A percentile compares a stretch with the other conserved stretches of the same genome.
Conservation (phyloP, 2,329 filamentous ascomycete species). For the Clonostachys sp. region DNA sequence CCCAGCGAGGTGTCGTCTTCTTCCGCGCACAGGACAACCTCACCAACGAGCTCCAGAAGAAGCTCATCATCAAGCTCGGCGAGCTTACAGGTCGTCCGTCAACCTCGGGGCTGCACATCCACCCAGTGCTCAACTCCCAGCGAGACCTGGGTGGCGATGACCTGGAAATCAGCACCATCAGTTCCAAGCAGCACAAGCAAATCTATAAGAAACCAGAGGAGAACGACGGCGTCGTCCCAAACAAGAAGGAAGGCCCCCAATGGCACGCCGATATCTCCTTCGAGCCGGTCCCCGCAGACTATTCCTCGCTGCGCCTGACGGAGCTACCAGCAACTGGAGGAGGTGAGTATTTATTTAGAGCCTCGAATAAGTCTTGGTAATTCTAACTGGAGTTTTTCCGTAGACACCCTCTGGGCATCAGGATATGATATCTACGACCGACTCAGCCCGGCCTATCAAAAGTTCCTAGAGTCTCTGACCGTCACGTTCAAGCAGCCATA, state of each 20-base stretch:
- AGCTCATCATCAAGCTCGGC: constrained; percentile 53
- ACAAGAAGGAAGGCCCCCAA: constrained; percentile 23
- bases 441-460: constrained; percentile 41
- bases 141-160: constrained; percentile 36
- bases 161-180: constrained; percentile 55
- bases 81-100: constrained; percentile 53
- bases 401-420: constrained; percentile 56
- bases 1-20: constrained; percentile 60
- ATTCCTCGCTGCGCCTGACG: constrained; percentile 47
- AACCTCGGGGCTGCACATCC: constrained; percentile 54
- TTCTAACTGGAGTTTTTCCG: constrained; percentile 4
- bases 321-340: constrained; percentile 44
- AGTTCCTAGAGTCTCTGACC: constrained; percentile 46
- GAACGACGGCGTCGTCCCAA: constrained; percentile 11
- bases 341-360: no score
- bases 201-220: constrained; percentile 7
- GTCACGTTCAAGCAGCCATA: constrained; percentile 32
- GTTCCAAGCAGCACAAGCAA: constrained; percentile 21
- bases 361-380: no score
- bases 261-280: constrained; percentile 52
- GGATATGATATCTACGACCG: constrained; percentile 57
- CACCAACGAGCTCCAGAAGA: constrained; percentile 55
- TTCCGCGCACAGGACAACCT: constrained; percentile 56
- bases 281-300: constrained; percentile 51
- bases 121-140: constrained; percentile 50